Evolutionary conservation across 2,329 filamentous ascomycete species (phyloP).

Genomic region (Domatiomyces globalis): DNA sequence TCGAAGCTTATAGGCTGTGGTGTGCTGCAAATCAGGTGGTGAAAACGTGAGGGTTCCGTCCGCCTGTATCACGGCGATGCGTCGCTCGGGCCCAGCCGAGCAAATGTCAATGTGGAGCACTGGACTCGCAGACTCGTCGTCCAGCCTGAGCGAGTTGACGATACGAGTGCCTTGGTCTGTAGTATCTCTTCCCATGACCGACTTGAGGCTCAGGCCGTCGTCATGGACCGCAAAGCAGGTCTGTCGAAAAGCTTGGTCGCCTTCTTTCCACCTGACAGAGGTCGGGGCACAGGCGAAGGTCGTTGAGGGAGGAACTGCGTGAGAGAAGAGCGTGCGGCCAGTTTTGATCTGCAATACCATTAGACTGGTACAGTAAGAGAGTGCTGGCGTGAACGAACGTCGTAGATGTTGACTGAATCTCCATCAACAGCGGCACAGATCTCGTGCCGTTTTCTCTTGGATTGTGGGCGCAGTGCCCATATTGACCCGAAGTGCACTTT

Average conservation of each 20-base stretch:
- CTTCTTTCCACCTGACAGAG: conserved; percentile 40
- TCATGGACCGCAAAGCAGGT: conserved; percentile 39
- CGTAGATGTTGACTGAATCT: conserved; percentile 49
- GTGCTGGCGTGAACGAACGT: conserved; percentile 29
- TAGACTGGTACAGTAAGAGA: background rate
- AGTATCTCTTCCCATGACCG: conserved; percentile 21
- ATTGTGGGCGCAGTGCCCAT: conserved; percentile 39
- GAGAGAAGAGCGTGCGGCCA: conserved; percentile 45
- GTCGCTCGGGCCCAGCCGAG: conserved; percentile 1
- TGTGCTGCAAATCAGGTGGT: conserved; percentile 21
- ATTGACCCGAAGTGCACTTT: conserved; percentile 34
- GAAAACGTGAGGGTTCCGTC: conserved; percentile 31
- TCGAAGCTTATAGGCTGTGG: conserved; percentile 16
- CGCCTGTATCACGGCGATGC: conserved; percentile 30
- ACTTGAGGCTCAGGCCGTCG: conserved; percentile 23
- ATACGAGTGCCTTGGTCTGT: conserved; percentile 15
- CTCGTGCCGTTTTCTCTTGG: conserved; percentile 49
- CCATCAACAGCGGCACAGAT: conserved; percentile 46
- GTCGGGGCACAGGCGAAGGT: conserved; percentile 43
- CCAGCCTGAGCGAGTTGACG: background rate
- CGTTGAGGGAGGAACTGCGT: conserved; percentile 47
- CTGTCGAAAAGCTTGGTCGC: conserved; percentile 33
- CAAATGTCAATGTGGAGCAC: background rate
- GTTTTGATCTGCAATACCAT: conserved; percentile 39
- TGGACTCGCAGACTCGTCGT: conserved; percentile 13